Conservation (phyloP, 23 red algal species). For the Gracilaria gracilis region DNA sequence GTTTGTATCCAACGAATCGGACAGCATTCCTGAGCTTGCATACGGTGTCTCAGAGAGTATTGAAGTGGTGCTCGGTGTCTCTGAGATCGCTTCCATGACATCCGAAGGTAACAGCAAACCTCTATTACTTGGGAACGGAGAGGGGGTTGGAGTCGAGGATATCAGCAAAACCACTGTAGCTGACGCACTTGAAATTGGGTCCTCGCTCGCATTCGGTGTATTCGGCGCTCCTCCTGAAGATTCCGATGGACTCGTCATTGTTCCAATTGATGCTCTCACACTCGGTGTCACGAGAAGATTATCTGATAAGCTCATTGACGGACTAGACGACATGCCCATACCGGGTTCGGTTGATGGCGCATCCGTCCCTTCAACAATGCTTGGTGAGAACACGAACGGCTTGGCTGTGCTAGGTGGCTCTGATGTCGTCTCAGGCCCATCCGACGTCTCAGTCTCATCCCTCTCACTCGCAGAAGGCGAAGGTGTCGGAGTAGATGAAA, state of each 20-base stretch:
- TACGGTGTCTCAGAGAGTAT: too few relatives aligned
- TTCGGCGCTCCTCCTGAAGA: too few relatives aligned
- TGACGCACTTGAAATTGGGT: neutral
- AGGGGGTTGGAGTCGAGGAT: too few relatives aligned
- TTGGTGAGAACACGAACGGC: neutral
- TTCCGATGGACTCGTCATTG: neutral
- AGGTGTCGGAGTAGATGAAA: too few relatives aligned
- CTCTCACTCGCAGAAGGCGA: neutral
- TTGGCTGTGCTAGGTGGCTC: neutral
- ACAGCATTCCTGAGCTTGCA: too few relatives aligned
- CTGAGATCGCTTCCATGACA: too few relatives aligned
- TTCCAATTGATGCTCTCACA: neutral
- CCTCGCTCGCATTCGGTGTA: too few relatives aligned
- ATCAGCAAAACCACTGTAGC: neutral
- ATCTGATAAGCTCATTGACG: neutral
- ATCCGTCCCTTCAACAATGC: neutral
- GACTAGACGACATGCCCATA: neutral
- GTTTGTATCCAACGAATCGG: neutral
- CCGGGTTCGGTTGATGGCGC: neutral
- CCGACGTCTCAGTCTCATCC: neutral
- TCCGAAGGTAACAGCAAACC: too few relatives aligned
- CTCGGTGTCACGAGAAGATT: neutral
- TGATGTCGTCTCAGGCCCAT: neutral
- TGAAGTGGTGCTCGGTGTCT: too few relatives aligned
- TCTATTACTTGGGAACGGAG: too few relatives aligned